Conservation (phyloP, 305 asterid species). For the Solanum hybrid region DNA sequence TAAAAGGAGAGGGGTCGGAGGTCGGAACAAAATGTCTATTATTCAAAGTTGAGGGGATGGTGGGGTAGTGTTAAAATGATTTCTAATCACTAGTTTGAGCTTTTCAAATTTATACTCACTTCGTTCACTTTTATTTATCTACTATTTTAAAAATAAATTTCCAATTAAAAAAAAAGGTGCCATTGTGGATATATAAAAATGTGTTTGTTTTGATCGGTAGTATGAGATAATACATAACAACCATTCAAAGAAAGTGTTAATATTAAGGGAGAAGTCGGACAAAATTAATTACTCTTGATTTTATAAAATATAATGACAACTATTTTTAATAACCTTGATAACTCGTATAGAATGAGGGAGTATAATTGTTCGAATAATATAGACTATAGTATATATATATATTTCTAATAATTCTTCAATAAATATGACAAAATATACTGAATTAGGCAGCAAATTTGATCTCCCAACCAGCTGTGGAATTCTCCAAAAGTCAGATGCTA, state of each 20-base stretch:
- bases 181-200: background rate
- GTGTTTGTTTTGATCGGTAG: background rate
- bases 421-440: background rate
- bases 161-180: background rate
- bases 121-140: background rate
- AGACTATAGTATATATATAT: background rate
- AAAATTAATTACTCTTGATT: background rate
- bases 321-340: background rate
- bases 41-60: background rate
- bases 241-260: background rate
- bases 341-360: background rate
- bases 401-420: background rate
- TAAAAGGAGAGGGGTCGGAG: background rate
- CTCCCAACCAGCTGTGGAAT: background rate
- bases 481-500: background rate
- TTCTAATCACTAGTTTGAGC: background rate
- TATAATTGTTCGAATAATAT: background rate
- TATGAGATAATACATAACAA: background rate
- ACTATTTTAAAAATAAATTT: background rate
- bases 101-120: background rate
- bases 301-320: background rate
- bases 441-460: background rate
- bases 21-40: background rate
- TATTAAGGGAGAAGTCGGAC: background rate
- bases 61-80: background rate